Conservation (phyloP, 495 filamentous ascomycete species). For the Tetracladium marchalianum region DNA sequence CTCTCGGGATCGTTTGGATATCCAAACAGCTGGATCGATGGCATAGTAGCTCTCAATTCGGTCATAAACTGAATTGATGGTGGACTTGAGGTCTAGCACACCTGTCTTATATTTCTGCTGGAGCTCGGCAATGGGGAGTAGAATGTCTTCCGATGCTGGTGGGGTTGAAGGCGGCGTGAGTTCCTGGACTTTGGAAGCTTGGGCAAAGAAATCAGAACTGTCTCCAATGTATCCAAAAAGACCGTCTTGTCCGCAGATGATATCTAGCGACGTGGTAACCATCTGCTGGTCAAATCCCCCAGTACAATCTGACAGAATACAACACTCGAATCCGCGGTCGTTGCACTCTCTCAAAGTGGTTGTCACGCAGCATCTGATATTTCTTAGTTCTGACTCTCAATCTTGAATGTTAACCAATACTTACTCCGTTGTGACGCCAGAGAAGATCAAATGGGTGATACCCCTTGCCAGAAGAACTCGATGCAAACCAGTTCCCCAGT, state of each 20-base stretch:
- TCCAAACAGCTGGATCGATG: slow-evolving; percentile 45
- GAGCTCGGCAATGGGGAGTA: slow-evolving; percentile 26
- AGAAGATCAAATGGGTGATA: slow-evolving; percentile 55
- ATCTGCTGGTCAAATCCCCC: slow-evolving; percentile 28
- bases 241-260: slow-evolving; percentile 26
- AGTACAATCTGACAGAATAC: slow-evolving; percentile 31
- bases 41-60: slow-evolving; percentile 34
- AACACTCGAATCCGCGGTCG: slow-evolving; percentile 66
- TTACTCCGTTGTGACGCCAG: slow-evolving; percentile 42
- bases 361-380: slow-evolving; percentile 55
- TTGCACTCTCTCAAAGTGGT: slow-evolving; percentile 63
- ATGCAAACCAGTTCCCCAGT: slow-evolving; percentile 18
- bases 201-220: slow-evolving; percentile 27
- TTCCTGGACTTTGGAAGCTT: slow-evolving; percentile 19
- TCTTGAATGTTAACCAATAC: slow-evolving; percentile 11
- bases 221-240: slow-evolving; percentile 22
- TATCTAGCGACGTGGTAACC: slow-evolving; percentile 27
- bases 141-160: slow-evolving; percentile 15
- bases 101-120: slow-evolving; percentile 25
- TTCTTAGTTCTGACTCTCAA: slow-evolving; percentile 23
- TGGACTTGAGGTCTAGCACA: slow-evolving; percentile 20
- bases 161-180: slow-evolving; percentile 26
- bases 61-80: slow-evolving; percentile 30
- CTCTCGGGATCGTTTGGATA: slow-evolving; percentile 31
- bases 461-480: slow-evolving; percentile 26